phyloP scores from a whole-genome alignment of 2,329 filamentous ascomycete species.

The Exophiala alcalophila region DNA sequence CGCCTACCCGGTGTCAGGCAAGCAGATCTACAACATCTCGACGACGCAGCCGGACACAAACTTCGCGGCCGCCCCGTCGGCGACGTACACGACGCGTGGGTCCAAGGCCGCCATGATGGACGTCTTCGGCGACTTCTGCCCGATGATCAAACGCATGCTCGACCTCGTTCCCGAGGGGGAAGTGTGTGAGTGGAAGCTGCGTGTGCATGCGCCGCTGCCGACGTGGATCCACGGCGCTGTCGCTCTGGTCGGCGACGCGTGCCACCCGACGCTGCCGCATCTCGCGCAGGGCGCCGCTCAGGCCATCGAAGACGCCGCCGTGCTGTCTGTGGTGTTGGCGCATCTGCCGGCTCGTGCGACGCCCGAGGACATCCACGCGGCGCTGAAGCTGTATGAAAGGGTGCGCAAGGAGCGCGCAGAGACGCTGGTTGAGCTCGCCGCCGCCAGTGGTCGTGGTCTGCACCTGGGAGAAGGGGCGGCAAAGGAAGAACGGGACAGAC shows the following conservation, averaged over 20 bases:
- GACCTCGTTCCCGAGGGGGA: slow-evolving; percentile 62
- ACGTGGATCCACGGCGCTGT: slow-evolving; percentile 58
- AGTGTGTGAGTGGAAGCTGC: slow-evolving; percentile 65
- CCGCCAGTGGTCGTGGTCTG: slow-evolving; percentile 52
- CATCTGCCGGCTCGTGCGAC: slow-evolving; percentile 44
- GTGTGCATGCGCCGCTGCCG: slow-evolving; percentile 59
- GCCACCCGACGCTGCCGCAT: slow-evolving; percentile 63
- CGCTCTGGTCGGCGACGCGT: slow-evolving; percentile 59
- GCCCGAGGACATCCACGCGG: slow-evolving; percentile 49
- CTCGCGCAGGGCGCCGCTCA: slow-evolving; percentile 64
- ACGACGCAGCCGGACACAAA: slow-evolving; percentile 61
- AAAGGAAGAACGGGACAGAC: slow-evolving; percentile 57
- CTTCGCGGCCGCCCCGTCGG: slow-evolving; percentile 56
- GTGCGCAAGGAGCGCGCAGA: slow-evolving; percentile 57
- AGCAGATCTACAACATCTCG: slow-evolving; percentile 65
- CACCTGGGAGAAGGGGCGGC: slow-evolving; percentile 58
- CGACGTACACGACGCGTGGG: slow-evolving; percentile 63
- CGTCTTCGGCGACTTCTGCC: slow-evolving; percentile 60
- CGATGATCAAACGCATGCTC: slow-evolving; percentile 59
- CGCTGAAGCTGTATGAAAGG: slow-evolving; percentile 55
- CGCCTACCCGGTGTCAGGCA: slow-evolving; percentile 62
- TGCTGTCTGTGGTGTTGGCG: slow-evolving; percentile 52
- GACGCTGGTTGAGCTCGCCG: slow-evolving; percentile 55
- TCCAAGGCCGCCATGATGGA: slow-evolving; percentile 60
- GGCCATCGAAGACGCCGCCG: slow-evolving; percentile 62